Conservation (phyloP, 2,329 filamentous ascomycete species). For the Diaporthe citriasiana region DNA sequence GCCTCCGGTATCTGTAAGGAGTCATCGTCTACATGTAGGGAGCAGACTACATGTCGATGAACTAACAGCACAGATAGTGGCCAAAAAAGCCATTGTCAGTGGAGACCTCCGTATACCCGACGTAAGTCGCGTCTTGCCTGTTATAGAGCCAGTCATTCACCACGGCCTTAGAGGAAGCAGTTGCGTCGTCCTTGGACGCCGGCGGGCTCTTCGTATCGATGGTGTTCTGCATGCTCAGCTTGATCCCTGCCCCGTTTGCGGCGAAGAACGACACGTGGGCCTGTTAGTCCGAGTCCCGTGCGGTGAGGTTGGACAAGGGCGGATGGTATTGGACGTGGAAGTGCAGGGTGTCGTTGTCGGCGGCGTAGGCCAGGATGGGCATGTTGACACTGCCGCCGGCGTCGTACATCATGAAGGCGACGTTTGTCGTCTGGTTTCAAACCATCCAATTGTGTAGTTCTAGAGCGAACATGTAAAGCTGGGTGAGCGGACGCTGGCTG, state of each 20-base stretch:
- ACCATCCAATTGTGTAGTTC: background rate
- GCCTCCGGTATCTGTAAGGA: background rate
- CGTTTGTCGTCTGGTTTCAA: background rate
- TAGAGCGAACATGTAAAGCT: too few species aligned
- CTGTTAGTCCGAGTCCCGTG: background rate
- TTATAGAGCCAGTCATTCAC: background rate
- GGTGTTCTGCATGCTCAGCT: too few species aligned
- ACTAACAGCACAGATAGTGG: background rate
- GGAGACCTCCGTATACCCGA: background rate
- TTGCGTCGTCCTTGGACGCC: background rate
- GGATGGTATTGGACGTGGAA: background rate
- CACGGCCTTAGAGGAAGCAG: background rate
- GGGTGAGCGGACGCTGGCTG: too few species aligned
- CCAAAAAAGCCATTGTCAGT: background rate
- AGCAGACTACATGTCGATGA: background rate
- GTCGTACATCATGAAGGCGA: background rate
- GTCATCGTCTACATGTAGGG: background rate
- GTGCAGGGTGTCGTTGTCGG: background rate
- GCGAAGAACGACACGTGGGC: too few species aligned
- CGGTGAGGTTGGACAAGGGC: background rate
- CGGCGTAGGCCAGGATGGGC: background rate
- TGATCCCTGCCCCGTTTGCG: too few species aligned
- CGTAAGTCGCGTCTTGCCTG: background rate
- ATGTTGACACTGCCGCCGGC: background rate
- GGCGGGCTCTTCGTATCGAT: background rate